Base-by-base conservation (phyloP, 108 stramenopile genomes). In the Skeletonema costatum region DNA sequence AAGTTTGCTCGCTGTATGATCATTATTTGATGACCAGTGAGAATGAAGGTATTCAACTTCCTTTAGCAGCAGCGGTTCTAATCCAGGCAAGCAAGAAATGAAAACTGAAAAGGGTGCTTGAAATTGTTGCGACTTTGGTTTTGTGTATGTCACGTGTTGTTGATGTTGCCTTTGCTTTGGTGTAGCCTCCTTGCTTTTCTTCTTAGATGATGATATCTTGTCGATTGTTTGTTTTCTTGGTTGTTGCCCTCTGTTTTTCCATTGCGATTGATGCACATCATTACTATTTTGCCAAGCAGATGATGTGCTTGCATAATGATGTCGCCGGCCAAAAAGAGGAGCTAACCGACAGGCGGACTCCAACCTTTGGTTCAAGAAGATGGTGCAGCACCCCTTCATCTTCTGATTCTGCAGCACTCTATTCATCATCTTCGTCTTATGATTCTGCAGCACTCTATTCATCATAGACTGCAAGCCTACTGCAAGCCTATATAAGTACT, bases 31-130 rank as follows among this genome's bases (percentile, higher is more conserved):
- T 10, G 31, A 33, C 64, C 51, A 66, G 10, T 64, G 33, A 32
- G 83, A 65, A 6, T 64, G 82, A 32, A 93, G 73, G 36, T 78
- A 74, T 39, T 66, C 16, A 31, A 93, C 51, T 82, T 93, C 93
- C 30, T 80, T 19, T 9, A 59, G 62, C 29, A 91, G 67, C 16
- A 90, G 25, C 4, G 73, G 60, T 60, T 95, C 91, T 35, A 95
- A 68, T 48, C 92, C 92, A 31, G 91, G 91, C 16, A 89, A 86
- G 62, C 91, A 94, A 25, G 89, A 72, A 17, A 86, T 82, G 35
- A 86, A 78, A 29, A 80, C 33, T 53, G 77, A 78, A 60, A 78
- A 71, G 11, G 77, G 77, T n/a, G 70, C 69, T 58, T 51, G 41
- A 33, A 60, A 25, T 38, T 64, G 58, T 32, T 78, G 62, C 5